Evolutionary conservation across 225 moss, liverwort and hornwort species (phyloP), one percentile per base, ranked within the genome.

Genomic region (Ulota crispa): DNA sequence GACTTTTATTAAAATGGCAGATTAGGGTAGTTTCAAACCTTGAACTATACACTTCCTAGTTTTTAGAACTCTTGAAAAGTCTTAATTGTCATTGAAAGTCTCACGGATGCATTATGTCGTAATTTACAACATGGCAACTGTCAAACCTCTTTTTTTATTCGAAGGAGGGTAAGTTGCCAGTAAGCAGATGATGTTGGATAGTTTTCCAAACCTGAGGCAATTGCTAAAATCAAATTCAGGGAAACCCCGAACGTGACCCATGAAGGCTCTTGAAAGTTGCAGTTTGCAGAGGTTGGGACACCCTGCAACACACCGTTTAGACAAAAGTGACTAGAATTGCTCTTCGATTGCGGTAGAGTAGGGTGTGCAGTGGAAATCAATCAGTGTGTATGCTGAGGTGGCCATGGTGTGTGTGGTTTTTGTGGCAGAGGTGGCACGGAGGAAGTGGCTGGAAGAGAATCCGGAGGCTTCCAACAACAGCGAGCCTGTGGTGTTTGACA

Each of bases 401-500:
- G 14, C 4, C 14, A 14, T 45, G 45, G 43, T 45, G 45, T 45
- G 45, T 45, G 16, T 50, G 50, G 37, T 26, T 31, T 31, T 39
- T 10, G 26, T 56, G 77, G 26, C 91, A 95, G 98, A 98, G 95
- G 98, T 98, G 39, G 76, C 70, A 52, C 87, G 98, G 82, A 85
- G 98, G 75, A 94, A 92, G 82, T 98, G 94, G 94, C 74, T 95
- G 24, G 98, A 95, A 79, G 93, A 88, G 37, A 92, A 93, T 76
- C 95, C 98, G 1, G 98, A 94, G 78, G 89, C 93, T 4, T 98
- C 95, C 56, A 91, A 84, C 83, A 86, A 92, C 69, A 72, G 72
- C 8, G 98, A 95, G 21, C 94, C 98, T 2, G 94, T 95, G 28
- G 82, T 93, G 8, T 98, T 98, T 70, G 98, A 98, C 79, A 95